A percentile compares a stretch with the other conserved stretches of the same genome.
Conservation (phyloP, 768 basidiomycete species). For the Leccinum arenicola region DNA sequence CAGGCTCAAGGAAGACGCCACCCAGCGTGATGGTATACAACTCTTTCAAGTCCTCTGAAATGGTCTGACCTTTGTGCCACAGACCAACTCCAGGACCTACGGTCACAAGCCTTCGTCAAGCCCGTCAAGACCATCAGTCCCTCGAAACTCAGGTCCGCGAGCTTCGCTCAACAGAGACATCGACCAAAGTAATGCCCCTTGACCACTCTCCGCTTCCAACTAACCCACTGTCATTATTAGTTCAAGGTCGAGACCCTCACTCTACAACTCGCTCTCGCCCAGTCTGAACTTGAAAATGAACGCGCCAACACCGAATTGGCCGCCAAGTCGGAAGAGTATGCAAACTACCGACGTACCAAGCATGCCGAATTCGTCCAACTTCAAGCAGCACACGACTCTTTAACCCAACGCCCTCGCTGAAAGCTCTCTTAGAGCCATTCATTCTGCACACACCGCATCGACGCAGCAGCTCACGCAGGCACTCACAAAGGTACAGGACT, state of each 20-base stretch:
- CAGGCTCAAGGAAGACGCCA: constrained; percentile 71
- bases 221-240: constrained; percentile 35
- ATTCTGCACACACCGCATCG: too few relatives aligned
- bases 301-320: constrained; percentile 67
- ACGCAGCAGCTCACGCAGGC: too few relatives aligned
- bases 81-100: constrained; percentile 74
- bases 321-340: constrained; percentile 76
- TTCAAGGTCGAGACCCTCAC: constrained; percentile 84
- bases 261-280: constrained; percentile 77
- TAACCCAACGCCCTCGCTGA: too few relatives aligned
- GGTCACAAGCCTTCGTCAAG: constrained; percentile 63
- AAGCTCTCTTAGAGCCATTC: too few relatives aligned
- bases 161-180: constrained; percentile 69
- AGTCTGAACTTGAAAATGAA: constrained; percentile 70
- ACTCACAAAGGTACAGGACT: too few relatives aligned
- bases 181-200: constrained; percentile 58
- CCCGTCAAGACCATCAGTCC: constrained; percentile 67
- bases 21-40: constrained; percentile 71
- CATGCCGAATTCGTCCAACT: constrained; percentile 74
- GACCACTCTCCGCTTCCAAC: background rate
- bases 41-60: background rate
- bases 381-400: constrained; percentile 44
- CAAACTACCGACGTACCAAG: constrained; percentile 78
- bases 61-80: constrained; percentile 1
- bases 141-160: constrained; percentile 71